Percentiles rank a stretch among this genome's conserved stretches.
Evolutionary conservation across 805 yeast species (phyloP).

Genomic region (Teunomyces kruisii): DNA sequence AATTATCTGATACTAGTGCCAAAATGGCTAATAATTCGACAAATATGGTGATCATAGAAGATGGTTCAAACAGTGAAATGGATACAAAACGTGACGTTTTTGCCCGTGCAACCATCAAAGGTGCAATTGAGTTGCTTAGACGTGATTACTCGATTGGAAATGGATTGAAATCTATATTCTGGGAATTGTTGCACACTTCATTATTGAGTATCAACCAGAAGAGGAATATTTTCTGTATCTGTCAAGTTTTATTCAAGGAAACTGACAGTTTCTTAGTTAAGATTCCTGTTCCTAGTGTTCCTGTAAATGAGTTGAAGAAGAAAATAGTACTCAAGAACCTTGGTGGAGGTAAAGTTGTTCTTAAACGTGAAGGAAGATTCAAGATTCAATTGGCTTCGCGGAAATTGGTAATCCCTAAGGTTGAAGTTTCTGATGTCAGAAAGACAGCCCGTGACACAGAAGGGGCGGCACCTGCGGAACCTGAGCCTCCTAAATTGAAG

Average conservation of each 20-base stretch:
- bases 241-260: slow-evolving; percentile 65
- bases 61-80: slow-evolving; percentile 43
- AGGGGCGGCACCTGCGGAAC: slow-evolving; percentile 5
- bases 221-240: slow-evolving; percentile 60
- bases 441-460: not conserved
- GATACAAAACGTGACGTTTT: slow-evolving; percentile 59
- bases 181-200: slow-evolving; percentile 70
- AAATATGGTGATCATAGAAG: slow-evolving; percentile 59
- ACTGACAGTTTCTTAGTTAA: slow-evolving; percentile 59
- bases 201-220: slow-evolving; percentile 58
- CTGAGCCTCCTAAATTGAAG: slow-evolving; percentile 13
- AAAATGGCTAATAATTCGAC: slow-evolving; percentile 21
- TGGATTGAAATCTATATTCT: slow-evolving; percentile 59
- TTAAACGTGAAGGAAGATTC: slow-evolving; percentile 61
- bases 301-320: slow-evolving; percentile 42
- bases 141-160: slow-evolving; percentile 55
- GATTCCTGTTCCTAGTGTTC: slow-evolving; percentile 64
- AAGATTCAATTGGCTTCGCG: slow-evolving; percentile 48
- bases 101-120: slow-evolving; percentile 63
- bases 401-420: slow-evolving; percentile 3
- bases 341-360: slow-evolving; percentile 53
- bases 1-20: slow-evolving; percentile 19
- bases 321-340: slow-evolving; percentile 59
- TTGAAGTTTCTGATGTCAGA: slow-evolving; percentile 8
- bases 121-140: slow-evolving; percentile 64